Evolutionary conservation across 805 yeast species (phyloP), one percentile per base, ranked within the genome.

Genomic region (Candida broadrunensis): DNA sequence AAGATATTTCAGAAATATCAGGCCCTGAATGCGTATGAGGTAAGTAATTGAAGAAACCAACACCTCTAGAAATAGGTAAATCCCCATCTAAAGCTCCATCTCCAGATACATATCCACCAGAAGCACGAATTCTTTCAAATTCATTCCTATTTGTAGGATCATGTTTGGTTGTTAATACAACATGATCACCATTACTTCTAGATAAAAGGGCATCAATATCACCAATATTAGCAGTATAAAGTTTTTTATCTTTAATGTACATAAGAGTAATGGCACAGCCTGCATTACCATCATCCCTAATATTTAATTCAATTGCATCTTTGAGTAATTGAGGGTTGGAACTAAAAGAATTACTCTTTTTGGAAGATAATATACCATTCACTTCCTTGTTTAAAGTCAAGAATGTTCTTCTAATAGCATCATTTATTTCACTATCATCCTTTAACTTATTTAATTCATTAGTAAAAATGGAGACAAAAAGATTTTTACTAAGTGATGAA

Each of bases 1-100:
- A 59, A 21, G 75, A 71, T 17, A 79, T 65, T 38, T 78, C 80
- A 12, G 81, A 72, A 20, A 88, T 81, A 52, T 83, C 85, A 2
- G 99, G 97, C 2, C 88, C 88, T 0, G 96, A 85, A 55, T 85
- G 88, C 20, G 91, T 80, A 56, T 88, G 96, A 1, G 97, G 97
- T 33, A 89, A 72, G 47, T 84, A 73, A 49, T 85, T 85, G 59
- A 85, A 84, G 56, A 85, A 90, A 0, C 99, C 99, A 39, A 88
- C 90, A 24, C 96, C 95, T 51, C 98, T 77, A 1, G 97, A 87
- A 36, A 89, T 86, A 36, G 81, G 83, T 13, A 88, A 74, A 21
- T 79, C 81, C 31, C 95, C 95, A 59, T 91, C 96, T 34, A 89
- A 73, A 46, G 84, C 82, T 39, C 91, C 96, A 52, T 84, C 85